Base-by-base conservation (phyloP, 2,329 filamentous ascomycete genomes). In the Colletotrichum salicis region DNA sequence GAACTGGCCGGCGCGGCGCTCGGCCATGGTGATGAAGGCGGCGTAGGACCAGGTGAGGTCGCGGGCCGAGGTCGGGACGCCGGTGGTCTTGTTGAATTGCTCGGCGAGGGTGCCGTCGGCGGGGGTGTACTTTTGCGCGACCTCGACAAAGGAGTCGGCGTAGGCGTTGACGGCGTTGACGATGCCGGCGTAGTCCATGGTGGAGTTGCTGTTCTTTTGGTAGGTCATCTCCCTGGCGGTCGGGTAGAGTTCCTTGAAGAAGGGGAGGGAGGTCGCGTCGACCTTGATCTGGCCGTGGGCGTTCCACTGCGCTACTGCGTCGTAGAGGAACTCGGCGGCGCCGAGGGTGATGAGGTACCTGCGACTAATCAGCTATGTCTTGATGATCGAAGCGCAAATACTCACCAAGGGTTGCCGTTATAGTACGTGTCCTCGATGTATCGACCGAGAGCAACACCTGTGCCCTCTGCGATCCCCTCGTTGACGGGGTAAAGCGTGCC, bases 251-350 rank as follows among this genome's bases (percentile, higher is more conserved):
- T 86, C 85, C 74, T 83, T 76, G 82, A 89, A 90, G 80, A 90
- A 90, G 24, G 84, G 78, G 64, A 91, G 83, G 2, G 88, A 89
- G 59, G 85, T 83, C 5, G 81, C 78, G 61, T 85, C 86, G 73
- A 89, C 84, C 3, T 80, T 84, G 64, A 91, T 79, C 1, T 80
- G 83, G 5, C 84, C 85, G 24, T 83, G 79, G 27, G 77, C 79
- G 68, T 85, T 80, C 86, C 86, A 90, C 72, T 88, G 86, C 60
- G 87, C 87, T 2, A 88, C 77, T 1, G 88, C 88, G 71, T 88
- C 85, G 77, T 90, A 90, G 4, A 91, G 82, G 63, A 87, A 86
- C 76, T 90, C 88, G 7, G 88, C 88, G 3, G 88, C 88, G 8
- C 86, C 87, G 19, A 88, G 79, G 1, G 87, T 90, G 74, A 84